Conservation (phyloP, 2,329 filamentous ascomycete genomes). For the Apiospora marii region DNA sequence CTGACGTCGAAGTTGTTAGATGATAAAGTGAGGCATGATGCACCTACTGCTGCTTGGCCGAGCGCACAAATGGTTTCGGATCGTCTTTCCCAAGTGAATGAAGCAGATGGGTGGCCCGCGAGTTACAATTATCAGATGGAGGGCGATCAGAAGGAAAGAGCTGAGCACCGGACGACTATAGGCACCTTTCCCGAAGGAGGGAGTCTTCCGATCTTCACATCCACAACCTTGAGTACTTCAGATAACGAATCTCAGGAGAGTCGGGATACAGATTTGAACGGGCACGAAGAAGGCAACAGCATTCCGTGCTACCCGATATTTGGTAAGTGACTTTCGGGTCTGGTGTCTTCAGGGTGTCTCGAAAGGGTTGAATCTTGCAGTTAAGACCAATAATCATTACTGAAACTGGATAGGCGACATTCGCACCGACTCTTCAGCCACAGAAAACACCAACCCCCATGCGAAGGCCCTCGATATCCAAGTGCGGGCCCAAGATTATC, state of each 20-base stretch:
- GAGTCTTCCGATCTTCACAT: not conserved
- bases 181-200: too few relatives aligned
- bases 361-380: too few relatives aligned
- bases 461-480: constrained; percentile 4
- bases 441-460: constrained; percentile 1
- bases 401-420: too few relatives aligned
- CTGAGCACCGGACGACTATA: not conserved
- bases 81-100: not conserved
- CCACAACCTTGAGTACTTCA: not conserved
- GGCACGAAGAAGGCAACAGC: not conserved
- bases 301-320: not conserved
- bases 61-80: not conserved
- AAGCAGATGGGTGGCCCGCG: not conserved
- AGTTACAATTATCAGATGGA: not conserved
- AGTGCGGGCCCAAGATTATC: not conserved
- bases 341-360: too few relatives aligned
- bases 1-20: not conserved
- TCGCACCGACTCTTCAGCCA: too few relatives aligned
- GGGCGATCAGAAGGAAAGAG: not conserved
- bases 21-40: not conserved
- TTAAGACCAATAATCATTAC: too few relatives aligned
- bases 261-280: not conserved
- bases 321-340: not conserved
- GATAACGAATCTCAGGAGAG: not conserved
- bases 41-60: not conserved